Evolutionary conservation across 73 alveolate genomes (phyloP), one percentile per base, ranked within the genome.

Genomic region (Tetrahymena borealis): DNA sequence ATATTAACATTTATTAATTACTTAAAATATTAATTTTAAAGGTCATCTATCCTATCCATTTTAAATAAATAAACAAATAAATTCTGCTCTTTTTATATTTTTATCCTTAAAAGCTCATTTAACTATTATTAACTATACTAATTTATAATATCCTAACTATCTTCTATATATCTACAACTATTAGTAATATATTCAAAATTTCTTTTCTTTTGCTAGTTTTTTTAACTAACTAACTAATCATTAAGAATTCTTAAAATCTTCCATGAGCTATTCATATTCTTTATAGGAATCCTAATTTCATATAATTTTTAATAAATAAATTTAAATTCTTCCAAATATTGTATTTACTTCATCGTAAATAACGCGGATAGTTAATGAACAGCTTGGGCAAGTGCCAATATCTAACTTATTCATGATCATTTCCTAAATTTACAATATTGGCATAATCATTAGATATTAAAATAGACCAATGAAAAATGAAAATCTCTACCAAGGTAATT

Each of bases 341-440:
- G 38, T 7, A 18, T 15, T 15, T 60, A 60, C 85, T 40, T 95
- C 95, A 37, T 97, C 99, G 90, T 39, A 97, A 16, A 97, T 94
- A 11, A 97, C 95, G 79, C 96, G 95, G 28, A 97, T 94, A 40
- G 92, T 39, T 33, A 97, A 94, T 20, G 98, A 95, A 93, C 99
- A 97, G 90, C 97, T 91, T 39, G 99, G 99, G 92, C 99, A 97
- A 37, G 94, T 91, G 2, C 97, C 99, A 8, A 97, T 95, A 11
- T 96, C 97, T 24, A 78, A 92, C 31, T 97, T 96, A 12, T 85
- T 91, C 31, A 85, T 93, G 8, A 93, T 91, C 92, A 95, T 33
- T 78, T 93, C 95, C 95, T 93, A 32, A 15, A 90, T 43, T 38
- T 78, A 41, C 39, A 28, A 41, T 94, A n/a, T n/a, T n/a, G n/a